These are phyloP conservation scores for Penicillium ochrochloron DNA, from an alignment of 495 filamentous ascomycete species.

Conservation along the genomic window DNA sequence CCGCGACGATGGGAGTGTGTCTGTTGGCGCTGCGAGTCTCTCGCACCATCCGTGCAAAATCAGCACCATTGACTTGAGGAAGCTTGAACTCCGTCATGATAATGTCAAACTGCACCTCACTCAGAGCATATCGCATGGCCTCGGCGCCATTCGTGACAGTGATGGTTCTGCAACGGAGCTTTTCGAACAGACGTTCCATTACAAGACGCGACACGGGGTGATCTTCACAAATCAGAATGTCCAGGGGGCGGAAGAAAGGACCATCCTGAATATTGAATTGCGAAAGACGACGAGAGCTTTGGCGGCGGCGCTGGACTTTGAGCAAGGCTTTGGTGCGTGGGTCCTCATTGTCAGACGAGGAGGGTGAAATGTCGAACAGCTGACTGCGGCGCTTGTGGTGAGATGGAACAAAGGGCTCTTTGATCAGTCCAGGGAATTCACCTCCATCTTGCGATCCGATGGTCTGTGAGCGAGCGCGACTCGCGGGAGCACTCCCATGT, in stretches of 20 bases:
- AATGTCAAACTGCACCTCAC: slow-evolving; percentile 92
- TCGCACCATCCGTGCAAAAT: slow-evolving; percentile 95
- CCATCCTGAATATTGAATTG: slow-evolving; percentile 82
- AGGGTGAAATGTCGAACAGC: slow-evolving; percentile 94
- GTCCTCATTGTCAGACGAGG: slow-evolving; percentile 96
- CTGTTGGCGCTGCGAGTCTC: slow-evolving; percentile 93
- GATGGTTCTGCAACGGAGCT: slow-evolving; percentile 93
- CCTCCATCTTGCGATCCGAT: slow-evolving; percentile 92
- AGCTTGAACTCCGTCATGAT: slow-evolving; percentile 98
- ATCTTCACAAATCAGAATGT: slow-evolving; percentile 96
- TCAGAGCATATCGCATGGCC: slow-evolving; percentile 87
- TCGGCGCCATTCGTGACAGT: slow-evolving; percentile 86
- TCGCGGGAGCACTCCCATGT: slow-evolving; percentile 52
- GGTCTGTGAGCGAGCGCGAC: slow-evolving; percentile 84
- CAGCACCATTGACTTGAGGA: slow-evolving; percentile 90
- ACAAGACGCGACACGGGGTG: slow-evolving; percentile 96
- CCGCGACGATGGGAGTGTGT: slow-evolving; percentile 93
- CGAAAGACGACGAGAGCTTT: slow-evolving; percentile 90
- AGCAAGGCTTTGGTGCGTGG: slow-evolving; percentile 86
- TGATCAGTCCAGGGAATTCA: slow-evolving; percentile 57
- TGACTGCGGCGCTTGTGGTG: slow-evolving; percentile 93
- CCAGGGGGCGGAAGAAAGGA: slow-evolving; percentile 85
- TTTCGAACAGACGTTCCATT: slow-evolving; percentile 96
- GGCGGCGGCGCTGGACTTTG: slow-evolving; percentile 89
- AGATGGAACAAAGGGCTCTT: slow-evolving; percentile 69